Evolutionary conservation across 306 rosid species (phyloP).

Genomic region (Quillaja saponaria): DNA sequence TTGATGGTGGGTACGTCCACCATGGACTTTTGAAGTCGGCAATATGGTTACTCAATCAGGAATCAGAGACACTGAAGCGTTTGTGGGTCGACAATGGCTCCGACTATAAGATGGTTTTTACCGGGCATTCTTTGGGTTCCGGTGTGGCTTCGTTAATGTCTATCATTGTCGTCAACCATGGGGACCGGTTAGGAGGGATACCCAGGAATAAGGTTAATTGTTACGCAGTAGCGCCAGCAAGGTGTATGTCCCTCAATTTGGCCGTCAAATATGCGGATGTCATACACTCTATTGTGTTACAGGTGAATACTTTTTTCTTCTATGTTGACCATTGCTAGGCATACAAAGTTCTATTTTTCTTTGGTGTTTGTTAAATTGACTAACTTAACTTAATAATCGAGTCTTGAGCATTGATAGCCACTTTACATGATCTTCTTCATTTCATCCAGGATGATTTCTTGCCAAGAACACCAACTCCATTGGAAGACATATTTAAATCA

Average conservation of each 20-base stretch:
- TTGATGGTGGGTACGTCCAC: conserved; percentile 88
- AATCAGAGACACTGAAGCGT: conserved; percentile 63
- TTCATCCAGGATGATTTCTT: conserved; percentile 87
- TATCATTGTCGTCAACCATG: conserved; percentile 62
- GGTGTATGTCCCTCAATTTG: conserved; percentile 93
- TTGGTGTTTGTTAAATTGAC: conserved; percentile 8
- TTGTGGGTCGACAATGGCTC: conserved; percentile 72
- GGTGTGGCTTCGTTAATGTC: conserved; percentile 84
- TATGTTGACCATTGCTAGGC: neutral
- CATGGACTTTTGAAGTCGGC: conserved; percentile 83
- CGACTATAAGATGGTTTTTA: conserved; percentile 66
- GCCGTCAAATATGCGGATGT: conserved; percentile 96
- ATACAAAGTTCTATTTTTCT: neutral
- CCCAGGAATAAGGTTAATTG: conserved; percentile 63
- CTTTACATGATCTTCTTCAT: neutral
- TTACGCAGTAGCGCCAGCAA: conserved; percentile 82
- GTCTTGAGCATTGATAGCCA: neutral
- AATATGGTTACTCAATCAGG: conserved; percentile 68
- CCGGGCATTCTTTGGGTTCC: conserved; percentile 86
- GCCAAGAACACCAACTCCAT: conserved; percentile 90
- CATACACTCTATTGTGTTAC: conserved; percentile 71
- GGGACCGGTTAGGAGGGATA: conserved; percentile 64
- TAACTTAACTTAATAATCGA: neutral
- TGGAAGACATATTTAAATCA: conserved; percentile 91
- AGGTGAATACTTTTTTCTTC: conserved; percentile 43